phyloP scores from a whole-genome alignment of 2,329 filamentous ascomycete species.

The Coleophoma cylindrospora region DNA sequence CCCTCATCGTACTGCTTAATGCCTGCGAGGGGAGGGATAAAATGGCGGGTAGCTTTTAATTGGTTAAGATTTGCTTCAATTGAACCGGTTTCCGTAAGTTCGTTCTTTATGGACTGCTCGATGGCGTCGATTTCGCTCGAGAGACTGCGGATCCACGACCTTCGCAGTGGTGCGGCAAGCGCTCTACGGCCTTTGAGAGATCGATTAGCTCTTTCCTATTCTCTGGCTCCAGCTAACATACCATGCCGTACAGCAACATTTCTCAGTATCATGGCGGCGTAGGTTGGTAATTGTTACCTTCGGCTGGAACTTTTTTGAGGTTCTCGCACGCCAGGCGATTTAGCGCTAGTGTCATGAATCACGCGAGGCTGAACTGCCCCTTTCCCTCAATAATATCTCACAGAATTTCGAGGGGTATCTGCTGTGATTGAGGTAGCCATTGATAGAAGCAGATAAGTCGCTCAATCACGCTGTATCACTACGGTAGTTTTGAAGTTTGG shows the following conservation, averaged over 20 bases:
- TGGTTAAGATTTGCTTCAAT: conserved; percentile 17
- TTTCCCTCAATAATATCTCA: no score
- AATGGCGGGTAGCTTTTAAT: conserved; percentile 12
- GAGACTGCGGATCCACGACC: conserved; percentile 33
- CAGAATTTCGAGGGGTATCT: no score
- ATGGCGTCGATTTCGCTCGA: conserved; percentile 18
- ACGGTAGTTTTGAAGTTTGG: no score
- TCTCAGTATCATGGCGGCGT: conserved; percentile 49
- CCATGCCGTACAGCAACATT: conserved; percentile 49
- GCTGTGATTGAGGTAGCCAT: no score
- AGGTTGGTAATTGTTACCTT: conserved; percentile 4
- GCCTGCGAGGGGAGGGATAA: conserved; percentile 14
- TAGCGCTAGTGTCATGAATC: conserved; percentile 8
- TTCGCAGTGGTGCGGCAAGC: conserved; percentile 37
- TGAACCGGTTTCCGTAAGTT: conserved; percentile 4
- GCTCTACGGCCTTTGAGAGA: conserved; percentile 43
- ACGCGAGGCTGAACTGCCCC: conserved; percentile 4
- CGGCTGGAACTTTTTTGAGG: conserved; percentile 20
- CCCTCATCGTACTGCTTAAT: conserved; percentile 1
- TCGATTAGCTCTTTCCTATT: conserved; percentile 12
- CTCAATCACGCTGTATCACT: no score
- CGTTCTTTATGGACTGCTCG: conserved; percentile 6
- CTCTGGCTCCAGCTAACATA: conserved; percentile 26
- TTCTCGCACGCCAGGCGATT: conserved; percentile 7
- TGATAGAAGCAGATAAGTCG: no score